Base-by-base conservation (phyloP, 2,329 filamentous ascomycete genomes). In the Hypoxylon sp. region DNA sequence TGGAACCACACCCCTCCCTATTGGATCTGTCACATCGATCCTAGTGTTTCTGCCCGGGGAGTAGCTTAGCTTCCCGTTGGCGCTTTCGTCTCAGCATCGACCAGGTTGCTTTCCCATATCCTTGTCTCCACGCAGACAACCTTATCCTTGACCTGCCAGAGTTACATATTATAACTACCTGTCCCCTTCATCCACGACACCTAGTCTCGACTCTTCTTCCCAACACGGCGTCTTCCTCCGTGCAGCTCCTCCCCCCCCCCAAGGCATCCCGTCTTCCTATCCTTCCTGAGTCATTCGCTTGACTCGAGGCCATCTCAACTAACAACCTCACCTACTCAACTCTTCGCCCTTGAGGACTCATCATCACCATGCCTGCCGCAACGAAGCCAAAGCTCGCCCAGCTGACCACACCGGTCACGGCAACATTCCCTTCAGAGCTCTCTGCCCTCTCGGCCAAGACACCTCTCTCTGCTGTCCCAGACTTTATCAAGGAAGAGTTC, bases 401-500 rank as follows among this genome's bases (percentile, higher is more conserved):
- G 73, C 77, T 87, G 70, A 77, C 80, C 62, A 87, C 84, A 61
- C 83, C 83, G 40, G 73, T 83, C 70, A 82, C 82, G 57, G 80
- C 80, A 57, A 83, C 79, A 42, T 87, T 87, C 64, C 82, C 81
- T 20, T 88, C 71, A 65, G 80, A 78, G 70, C 78, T 79, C 60
- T 78, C 80, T 51, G 86, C 85, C 62, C 78, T 84, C 50, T 83
- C 83, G 58, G 83, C 86, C 35, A 82, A 81, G 60, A 92, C 87
- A 59, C 89, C 89, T 37, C 78, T 89, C 66, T 85, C 85, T 13
- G 74, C 74, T n/a, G 57, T 72, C n/a, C 73, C 72, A 19, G 76
- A 77, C 48, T 79, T 81, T 63, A 82, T 92, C 77, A 93, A 92
- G 71, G 75, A 75, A 45, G 81, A 88, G 62, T 69, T 63, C 41